Evolutionary conservation across 306 rosid genomes (phyloP), one percentile per base, ranked within the genome.

Genomic region (Fagus sylvatica): DNA sequence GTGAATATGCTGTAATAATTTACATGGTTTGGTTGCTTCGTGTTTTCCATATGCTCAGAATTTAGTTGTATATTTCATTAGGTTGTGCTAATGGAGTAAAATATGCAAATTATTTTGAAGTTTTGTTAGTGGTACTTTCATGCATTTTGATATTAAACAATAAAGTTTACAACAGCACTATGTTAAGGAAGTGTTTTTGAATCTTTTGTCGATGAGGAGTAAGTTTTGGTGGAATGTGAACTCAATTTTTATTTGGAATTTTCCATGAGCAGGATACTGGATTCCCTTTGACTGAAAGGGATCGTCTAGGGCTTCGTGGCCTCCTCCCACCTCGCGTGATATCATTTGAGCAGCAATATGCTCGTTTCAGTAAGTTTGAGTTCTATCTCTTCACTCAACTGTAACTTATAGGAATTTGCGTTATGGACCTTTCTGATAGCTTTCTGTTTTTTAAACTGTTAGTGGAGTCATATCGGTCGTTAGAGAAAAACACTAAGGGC

Each of bases 281-380:
- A 33, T 96, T 96, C 85, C 98, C 98, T 65, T 84, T 87, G 78
- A 93, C 98, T 13, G 99, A 96, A 84, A 87, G 99, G 78, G 98
- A 96, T 81, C 86, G 99, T 62, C 87, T 96, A 73, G 99, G 99
- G 76, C 97, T 96, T 75, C 97, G 99, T 4, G 99, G 99, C 71
- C 98, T 96, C 22, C 94, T 93, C 59, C 99, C 99, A 66, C 99
- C 99, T 68, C 96, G 99, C 56, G 93, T 96, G 70, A 93, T 96
- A 82, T 90, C 99, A 42, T 96, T 96, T 73, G 99, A 91, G 89
- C 93, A 96, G 64, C 99, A 96, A 71, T 93, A 93, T 89, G 99
- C 84, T 54, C 98, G 99, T 28, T 93, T 91, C 86, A 88, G 99
- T 96, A 86, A 85, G 90, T 87, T 77, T 64, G 54, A 78, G 74